Evolutionary conservation across 2,329 filamentous ascomycete genomes (phyloP).

Genomic region (Tolypocladium album): DNA sequence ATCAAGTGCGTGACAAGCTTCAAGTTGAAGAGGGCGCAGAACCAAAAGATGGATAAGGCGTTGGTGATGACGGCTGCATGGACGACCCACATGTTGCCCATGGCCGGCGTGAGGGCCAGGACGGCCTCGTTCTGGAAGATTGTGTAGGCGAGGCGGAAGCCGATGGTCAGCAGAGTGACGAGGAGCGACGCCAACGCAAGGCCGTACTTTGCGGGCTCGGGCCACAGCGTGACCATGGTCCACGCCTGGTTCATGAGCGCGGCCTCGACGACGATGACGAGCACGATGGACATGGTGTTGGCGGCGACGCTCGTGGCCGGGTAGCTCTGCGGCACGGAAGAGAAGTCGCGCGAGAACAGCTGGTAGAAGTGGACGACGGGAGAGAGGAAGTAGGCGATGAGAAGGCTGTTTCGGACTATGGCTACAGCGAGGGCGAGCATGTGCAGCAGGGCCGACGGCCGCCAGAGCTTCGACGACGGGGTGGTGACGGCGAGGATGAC

Average conservation of each 20-base stretch:
- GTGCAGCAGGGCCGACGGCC: conserved; percentile 57
- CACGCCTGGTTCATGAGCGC: conserved; percentile 42
- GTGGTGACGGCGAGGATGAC: conserved; percentile 57
- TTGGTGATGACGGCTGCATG: conserved; percentile 27
- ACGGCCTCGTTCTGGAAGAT: conserved; percentile 24
- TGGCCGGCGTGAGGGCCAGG: conserved; percentile 12
- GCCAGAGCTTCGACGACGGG: conserved; percentile 48
- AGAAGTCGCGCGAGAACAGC: conserved; percentile 43
- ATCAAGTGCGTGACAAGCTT: conserved; percentile 38
- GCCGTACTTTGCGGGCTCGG: conserved; percentile 18
- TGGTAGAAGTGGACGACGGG: conserved; percentile 52
- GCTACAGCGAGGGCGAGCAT: conserved; percentile 47
- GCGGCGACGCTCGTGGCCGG: conserved; percentile 25
- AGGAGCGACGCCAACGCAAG: conserved; percentile 20
- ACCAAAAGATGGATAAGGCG: conserved; percentile 36
- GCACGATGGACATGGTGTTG: conserved; percentile 30
- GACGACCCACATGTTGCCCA: conserved; percentile 23
- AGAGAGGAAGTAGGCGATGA: conserved; percentile 49
- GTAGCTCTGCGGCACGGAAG: conserved; percentile 29
- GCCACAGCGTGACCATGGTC: conserved; percentile 41
- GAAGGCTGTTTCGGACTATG: conserved; percentile 45
- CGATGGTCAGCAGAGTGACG: conserved; percentile 21
- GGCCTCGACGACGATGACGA: conserved; percentile 32
- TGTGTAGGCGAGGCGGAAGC: conserved; percentile 21
- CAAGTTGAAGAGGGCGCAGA: conserved; percentile 43